Evolutionary conservation across 352 stramenopile species (phyloP).

Genomic region (Globisporangium iwayamae): DNA sequence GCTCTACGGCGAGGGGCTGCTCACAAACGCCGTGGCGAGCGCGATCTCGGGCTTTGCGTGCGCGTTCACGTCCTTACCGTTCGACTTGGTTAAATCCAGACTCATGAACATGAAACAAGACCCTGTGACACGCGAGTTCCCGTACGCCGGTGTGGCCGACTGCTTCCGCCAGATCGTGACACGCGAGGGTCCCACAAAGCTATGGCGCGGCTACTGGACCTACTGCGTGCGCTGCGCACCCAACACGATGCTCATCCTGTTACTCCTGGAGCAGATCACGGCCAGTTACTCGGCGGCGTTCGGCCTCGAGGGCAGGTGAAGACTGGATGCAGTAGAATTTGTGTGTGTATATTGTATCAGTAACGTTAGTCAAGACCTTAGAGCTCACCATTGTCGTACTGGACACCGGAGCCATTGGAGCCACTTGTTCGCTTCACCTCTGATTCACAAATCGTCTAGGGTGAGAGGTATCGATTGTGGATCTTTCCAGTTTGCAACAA

Average conservation of each 20-base stretch:
- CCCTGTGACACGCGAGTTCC: slow-evolving; percentile 83
- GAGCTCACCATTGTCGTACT: background rate
- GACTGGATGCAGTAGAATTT: background rate
- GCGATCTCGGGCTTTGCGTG: slow-evolving; percentile 96
- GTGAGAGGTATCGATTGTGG: no score
- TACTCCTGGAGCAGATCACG: slow-evolving; percentile 96
- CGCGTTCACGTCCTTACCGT: slow-evolving; percentile 96
- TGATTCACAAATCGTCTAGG: no score
- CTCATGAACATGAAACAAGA: slow-evolving; percentile 97
- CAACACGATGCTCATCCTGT: slow-evolving; percentile 99
- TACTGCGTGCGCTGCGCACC: slow-evolving; percentile 98
- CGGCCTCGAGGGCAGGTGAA: background rate
- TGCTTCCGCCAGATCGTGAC: slow-evolving; percentile 93
- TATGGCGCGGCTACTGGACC: slow-evolving; percentile 97
- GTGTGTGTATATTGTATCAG: background rate
- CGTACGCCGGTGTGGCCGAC: slow-evolving; percentile 94
- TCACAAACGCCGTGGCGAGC: slow-evolving; percentile 90
- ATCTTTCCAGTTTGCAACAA: no score
- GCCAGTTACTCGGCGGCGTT: slow-evolving; percentile 52
- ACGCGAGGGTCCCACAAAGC: slow-evolving; percentile 93
- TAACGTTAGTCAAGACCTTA: background rate
- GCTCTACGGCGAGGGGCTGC: slow-evolving; percentile 57
- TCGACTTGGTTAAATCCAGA: slow-evolving; percentile 98
- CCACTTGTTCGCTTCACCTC: background rate
- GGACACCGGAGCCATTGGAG: background rate